phyloP scores from a whole-genome alignment of 768 basidiomycete genomes.

The Coprinopsis sp. region DNA sequence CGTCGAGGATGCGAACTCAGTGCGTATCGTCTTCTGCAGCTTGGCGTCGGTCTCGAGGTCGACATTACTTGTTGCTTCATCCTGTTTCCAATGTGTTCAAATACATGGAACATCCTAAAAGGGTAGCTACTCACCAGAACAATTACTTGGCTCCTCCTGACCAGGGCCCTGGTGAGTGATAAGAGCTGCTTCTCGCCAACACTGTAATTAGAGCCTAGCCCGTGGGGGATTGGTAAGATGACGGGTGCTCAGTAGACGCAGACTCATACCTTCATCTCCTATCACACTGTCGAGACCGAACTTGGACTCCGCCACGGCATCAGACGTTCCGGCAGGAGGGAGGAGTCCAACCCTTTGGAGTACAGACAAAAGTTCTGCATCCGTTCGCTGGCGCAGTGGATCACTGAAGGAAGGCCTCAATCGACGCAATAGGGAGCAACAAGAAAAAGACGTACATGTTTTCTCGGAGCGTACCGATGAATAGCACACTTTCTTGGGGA shows the following conservation, averaged over 20 bases:
- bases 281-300: conserved; percentile 61
- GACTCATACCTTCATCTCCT: conserved; percentile 34
- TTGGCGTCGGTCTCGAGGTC: conserved; percentile 62
- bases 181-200: conserved; percentile 54
- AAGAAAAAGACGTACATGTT: conserved; percentile 27
- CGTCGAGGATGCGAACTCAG: conserved; percentile 50
- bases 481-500: conserved; percentile 58
- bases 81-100: conserved; percentile 30
- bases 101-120: not conserved
- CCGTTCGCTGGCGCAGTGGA: conserved; percentile 40
- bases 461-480: conserved; percentile 40
- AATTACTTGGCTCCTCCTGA: conserved; percentile 55
- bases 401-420: conserved; percentile 4
- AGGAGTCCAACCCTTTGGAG: conserved; percentile 60
- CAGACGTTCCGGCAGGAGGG: conserved; percentile 40
- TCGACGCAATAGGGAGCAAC: not conserved
- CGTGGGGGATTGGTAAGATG: not conserved
- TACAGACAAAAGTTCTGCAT: conserved; percentile 58
- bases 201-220: conserved; percentile 48
- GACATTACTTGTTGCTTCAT: conserved; percentile 61
- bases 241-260: no score
- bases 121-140: conserved; percentile 26
- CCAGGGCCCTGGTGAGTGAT: conserved; percentile 55
- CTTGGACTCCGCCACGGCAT: conserved; percentile 54
- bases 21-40: conserved; percentile 59